phyloP scores from a whole-genome alignment of 805 yeast genomes.

The Blastobotrys robertii region DNA sequence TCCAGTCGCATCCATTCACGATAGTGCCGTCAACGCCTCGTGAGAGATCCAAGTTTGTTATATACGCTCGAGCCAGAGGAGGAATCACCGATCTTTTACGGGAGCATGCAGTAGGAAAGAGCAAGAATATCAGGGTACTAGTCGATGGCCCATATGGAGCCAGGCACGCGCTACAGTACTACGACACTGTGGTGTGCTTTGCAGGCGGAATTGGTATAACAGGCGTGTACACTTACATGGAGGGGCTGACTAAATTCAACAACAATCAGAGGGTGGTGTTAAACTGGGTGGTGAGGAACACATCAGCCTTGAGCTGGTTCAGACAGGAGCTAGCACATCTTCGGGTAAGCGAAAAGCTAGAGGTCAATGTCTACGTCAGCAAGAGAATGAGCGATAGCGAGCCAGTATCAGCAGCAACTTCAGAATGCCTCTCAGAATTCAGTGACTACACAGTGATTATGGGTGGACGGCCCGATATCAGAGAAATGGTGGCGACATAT shows the following conservation, averaged over 20 bases:
- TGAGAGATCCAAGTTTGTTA: conserved; percentile 7
- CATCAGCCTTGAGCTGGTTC: conserved; percentile 22
- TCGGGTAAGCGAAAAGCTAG: conserved; percentile 19
- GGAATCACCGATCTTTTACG: conserved; percentile 14
- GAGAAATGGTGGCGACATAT: not conserved
- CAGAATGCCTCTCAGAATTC: conserved; percentile 38
- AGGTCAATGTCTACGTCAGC: conserved; percentile 27
- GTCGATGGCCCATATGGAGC: conserved; percentile 70
- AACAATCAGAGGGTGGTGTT: conserved; percentile 17
- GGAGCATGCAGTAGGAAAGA: conserved; percentile 2
- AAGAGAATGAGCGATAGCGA: not conserved
- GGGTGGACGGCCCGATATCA: not conserved
- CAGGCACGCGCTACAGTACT: conserved; percentile 37
- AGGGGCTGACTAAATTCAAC: conserved; percentile 7
- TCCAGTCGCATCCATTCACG: conserved; percentile 73
- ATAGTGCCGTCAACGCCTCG: conserved; percentile 8
- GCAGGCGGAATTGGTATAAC: conserved; percentile 77
- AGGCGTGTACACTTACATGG: conserved; percentile 39
- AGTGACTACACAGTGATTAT: conserved; percentile 5
- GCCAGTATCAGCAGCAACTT: conserved; percentile 2
- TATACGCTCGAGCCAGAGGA: conserved; percentile 4
- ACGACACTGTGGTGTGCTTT: conserved; percentile 45
- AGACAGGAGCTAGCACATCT: conserved; percentile 20
- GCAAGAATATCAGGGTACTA: conserved; percentile 12
- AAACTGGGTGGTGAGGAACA: conserved; percentile 24